Evolutionary conservation across 257 asterid genomes (phyloP), one percentile per base, ranked within the genome.

Genomic region (Solanum tarijense): DNA sequence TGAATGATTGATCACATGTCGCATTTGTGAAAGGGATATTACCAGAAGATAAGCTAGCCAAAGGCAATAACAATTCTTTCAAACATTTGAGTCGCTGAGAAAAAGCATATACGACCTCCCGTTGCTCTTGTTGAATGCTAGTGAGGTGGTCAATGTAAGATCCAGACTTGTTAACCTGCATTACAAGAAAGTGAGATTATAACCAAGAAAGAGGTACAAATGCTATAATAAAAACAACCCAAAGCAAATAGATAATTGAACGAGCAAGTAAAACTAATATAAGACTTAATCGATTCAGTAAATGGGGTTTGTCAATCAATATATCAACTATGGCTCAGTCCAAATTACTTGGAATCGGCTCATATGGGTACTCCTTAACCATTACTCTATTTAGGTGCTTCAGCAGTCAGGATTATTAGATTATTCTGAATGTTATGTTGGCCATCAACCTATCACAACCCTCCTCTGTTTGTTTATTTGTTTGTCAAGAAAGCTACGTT

Each of bases 41-140:
- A 84, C 91, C 88, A 36, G 96, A 72, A 86, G 87, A 90, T 89
- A 96, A 90, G 91, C 93, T 97, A 72, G 91, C 89, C 83, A 97
- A 89, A 88, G 98, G 98, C 95, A 93, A 87, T 36, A 90, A 41
- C 65, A 92, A 91, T 46, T 94, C 93, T 89, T 93, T 93, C 89
- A 97, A 89, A 86, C 89, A 34, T 81, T 92, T 90, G 12, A 97
- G 96, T 90, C 91, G 92, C 86, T 90, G 78, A 5, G 94, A 89
- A 83, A 96, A 93, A 86, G 85, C 89, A 89, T 97, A 97, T 82
- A 94, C 96, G 38, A 87, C 90, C 13, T 89, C 94, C 88, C 99
- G 95, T 89, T 97, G 99, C 87, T 94, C 99, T 96, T 97, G 99
- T 83, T 95, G 99, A 87, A 97, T 94, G 91, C 91, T 93, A 5